phyloP scores from a whole-genome alignment of 2,329 filamentous ascomycete species.

The Rhexocercosporidium sp. region DNA sequence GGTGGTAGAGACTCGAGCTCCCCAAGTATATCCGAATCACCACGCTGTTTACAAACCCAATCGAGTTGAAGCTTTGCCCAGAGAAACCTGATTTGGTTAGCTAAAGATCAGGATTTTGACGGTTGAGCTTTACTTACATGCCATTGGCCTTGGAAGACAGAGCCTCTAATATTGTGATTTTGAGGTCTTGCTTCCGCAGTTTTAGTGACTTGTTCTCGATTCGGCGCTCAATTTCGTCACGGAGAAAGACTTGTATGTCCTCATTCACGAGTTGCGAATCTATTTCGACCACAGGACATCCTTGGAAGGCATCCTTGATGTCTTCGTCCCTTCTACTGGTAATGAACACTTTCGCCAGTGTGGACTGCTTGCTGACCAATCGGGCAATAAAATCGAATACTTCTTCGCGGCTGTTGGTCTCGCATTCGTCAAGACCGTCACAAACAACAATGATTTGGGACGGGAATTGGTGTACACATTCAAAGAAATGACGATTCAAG shows the following conservation, averaged over 20 bases:
- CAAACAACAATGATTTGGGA: background rate
- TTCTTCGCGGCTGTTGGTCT: background rate
- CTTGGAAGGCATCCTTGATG: background rate
- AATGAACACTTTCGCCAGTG: background rate
- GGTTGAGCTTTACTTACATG: background rate
- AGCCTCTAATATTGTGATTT: background rate
- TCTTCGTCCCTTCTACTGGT: constrained; percentile 1
- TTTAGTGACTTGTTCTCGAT: background rate
- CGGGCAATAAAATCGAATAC: background rate
- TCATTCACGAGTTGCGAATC: background rate
- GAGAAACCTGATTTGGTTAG: background rate
- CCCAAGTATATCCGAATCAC: background rate
- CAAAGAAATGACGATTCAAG: background rate
- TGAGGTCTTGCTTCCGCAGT: background rate
- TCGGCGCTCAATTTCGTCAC: background rate
- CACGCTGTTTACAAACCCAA: background rate
- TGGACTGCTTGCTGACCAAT: background rate
- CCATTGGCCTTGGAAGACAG: background rate
- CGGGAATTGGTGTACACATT: background rate
- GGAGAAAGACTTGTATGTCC: background rate
- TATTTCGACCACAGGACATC: background rate
- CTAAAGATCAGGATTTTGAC: background rate
- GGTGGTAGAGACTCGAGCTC: background rate
- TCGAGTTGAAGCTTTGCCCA: constrained; percentile 3
- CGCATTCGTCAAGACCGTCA: background rate